Conservation (phyloP, 306 rosid species). For the Dalbergia oliveri region DNA sequence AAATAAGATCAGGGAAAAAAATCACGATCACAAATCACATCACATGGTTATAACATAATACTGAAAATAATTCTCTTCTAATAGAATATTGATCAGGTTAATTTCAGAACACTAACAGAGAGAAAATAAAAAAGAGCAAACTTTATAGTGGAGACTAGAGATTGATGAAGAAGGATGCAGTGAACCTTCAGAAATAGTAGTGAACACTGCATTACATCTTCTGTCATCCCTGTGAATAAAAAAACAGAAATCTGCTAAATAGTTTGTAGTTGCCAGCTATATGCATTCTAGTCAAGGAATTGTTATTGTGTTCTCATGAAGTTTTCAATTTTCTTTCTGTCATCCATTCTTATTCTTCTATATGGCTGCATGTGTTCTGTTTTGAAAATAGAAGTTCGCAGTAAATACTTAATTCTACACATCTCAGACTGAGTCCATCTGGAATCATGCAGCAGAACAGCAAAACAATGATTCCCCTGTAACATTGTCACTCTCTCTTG, state of each 20-base stretch:
- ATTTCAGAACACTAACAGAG: too few species aligned
- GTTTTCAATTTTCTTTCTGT: slow-evolving; percentile 1
- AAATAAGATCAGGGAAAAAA: too few species aligned
- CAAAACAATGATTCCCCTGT: slow-evolving; percentile 14
- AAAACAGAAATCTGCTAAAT: too few species aligned
- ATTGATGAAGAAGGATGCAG: background rate
- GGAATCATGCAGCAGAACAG: slow-evolving; percentile 4
- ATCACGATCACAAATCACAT: too few species aligned
- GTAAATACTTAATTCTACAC: slow-evolving; percentile 20
- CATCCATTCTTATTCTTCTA: slow-evolving; percentile 3
- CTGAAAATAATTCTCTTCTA: too few species aligned
- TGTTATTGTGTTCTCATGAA: background rate
- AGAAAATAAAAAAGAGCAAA: too few species aligned
- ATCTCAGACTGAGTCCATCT: slow-evolving; percentile 19
- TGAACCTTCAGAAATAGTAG: background rate
- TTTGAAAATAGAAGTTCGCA: background rate
- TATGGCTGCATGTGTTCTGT: slow-evolving; percentile 8
- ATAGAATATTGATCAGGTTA: too few species aligned
- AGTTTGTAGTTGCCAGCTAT: background rate
- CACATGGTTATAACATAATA: too few species aligned
- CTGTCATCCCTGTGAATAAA: too few species aligned
- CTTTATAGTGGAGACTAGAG: too few species aligned
- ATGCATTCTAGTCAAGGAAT: background rate
- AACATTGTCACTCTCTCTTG: slow-evolving; percentile 6
- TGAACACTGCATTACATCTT: too few species aligned